Percentiles rank a stretch among this genome's conserved stretches.
These are phyloP conservation scores for Hyaloscypha bicolor DNA, from an alignment of 495 filamentous ascomycete species.

Conservation along the genomic window DNA sequence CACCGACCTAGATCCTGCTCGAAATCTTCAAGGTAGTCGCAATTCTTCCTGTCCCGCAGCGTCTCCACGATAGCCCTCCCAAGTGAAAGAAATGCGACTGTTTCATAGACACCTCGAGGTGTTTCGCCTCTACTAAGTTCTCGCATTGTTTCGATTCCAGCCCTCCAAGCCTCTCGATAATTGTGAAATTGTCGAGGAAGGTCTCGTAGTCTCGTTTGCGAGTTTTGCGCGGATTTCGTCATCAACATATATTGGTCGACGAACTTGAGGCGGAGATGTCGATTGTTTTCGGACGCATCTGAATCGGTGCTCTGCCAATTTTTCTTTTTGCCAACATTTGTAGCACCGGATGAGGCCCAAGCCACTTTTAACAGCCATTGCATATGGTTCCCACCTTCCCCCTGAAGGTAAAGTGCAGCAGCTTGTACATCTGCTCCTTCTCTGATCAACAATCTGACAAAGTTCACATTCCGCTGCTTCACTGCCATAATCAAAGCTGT, in stretches of 20 bases:
- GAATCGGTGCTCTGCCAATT: neutral
- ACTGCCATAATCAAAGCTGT: constrained; percentile 12
- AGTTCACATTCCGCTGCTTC: neutral
- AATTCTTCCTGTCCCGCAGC: neutral
- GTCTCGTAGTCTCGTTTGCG: constrained; percentile 7
- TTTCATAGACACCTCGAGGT: constrained; percentile 2
- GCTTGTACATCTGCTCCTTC: constrained; percentile 8
- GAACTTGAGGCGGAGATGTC: constrained; percentile 14
- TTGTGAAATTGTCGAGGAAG: constrained; percentile 9
- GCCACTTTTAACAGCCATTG: neutral
- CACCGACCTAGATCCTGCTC: constrained; percentile 7
- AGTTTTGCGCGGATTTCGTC: constrained; percentile 6
- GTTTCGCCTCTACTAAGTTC: constrained; percentile 7
- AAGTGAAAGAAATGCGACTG: constrained; percentile 16
- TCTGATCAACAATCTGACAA: neutral
- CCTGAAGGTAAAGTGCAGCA: neutral
- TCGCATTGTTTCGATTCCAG: constrained; percentile 15
- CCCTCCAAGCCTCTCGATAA: constrained; percentile 15
- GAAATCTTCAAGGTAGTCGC: constrained; percentile 12
- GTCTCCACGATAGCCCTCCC: constrained; percentile 18
- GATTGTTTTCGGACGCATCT: constrained; percentile 5
- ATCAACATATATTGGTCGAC: constrained; percentile 9
- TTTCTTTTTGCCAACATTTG: neutral
- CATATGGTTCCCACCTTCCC: neutral
- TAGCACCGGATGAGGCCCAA: too few relatives aligned